Evolutionary conservation across 306 rosid genomes (phyloP).

Genomic region (Erythrophleum fordii): DNA sequence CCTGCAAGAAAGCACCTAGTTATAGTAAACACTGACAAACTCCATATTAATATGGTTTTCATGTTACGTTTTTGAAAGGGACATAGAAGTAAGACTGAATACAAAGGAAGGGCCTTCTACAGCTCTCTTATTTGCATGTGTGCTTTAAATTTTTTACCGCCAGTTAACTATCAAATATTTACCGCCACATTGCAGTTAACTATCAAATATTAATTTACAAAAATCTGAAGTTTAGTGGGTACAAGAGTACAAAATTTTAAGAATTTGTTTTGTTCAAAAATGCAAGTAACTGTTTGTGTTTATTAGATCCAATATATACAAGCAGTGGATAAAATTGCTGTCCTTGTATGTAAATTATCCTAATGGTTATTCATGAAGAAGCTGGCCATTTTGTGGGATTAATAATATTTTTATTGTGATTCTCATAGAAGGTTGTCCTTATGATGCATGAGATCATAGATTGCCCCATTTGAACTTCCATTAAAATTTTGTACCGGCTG

Average conservation of each 20-base stretch:
- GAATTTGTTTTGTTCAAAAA: background rate
- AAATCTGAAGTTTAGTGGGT: background rate
- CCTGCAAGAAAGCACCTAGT: too few species aligned
- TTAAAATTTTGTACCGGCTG: background rate
- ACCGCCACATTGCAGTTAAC: background rate
- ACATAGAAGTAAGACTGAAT: constrained; percentile 24
- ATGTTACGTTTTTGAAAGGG: constrained; percentile 8
- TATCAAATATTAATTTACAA: background rate
- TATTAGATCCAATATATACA: background rate
- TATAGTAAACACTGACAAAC: constrained; percentile 1
- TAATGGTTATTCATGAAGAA: background rate
- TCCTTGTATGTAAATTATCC: background rate
- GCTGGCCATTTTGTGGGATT: background rate
- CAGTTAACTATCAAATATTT: background rate
- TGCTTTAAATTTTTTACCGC: background rate
- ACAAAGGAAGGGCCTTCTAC: background rate
- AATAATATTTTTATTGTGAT: background rate
- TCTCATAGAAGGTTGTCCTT: background rate
- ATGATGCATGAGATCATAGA: background rate
- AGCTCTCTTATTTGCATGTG: background rate
- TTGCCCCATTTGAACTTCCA: background rate
- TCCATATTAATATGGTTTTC: constrained; percentile 12
- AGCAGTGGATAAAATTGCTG: background rate
- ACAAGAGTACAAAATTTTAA: background rate
- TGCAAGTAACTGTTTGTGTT: background rate